Percentiles rank a stretch among this genome's conserved stretches.
Evolutionary conservation across 2,329 filamentous ascomycete genomes (phyloP).

Genomic region (Lachnellula willkommii): DNA sequence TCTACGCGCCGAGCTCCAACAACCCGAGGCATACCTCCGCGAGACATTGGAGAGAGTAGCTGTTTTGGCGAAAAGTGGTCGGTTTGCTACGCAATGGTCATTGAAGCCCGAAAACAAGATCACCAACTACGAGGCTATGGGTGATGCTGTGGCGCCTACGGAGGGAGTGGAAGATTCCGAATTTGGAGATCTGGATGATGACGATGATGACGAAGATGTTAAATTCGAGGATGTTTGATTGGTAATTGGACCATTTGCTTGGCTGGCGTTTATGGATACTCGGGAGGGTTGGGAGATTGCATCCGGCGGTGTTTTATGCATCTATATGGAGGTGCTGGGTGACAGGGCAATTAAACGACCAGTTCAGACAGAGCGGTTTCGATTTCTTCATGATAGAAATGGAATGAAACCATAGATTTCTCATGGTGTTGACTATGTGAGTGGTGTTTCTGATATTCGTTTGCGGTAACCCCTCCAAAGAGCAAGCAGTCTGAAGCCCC

Average conservation of each 20-base stretch:
- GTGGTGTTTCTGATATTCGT: not conserved
- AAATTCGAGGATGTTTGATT: conserved; percentile 72
- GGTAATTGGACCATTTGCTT: conserved; percentile 1
- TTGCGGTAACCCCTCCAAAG: not conserved
- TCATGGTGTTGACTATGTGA: not conserved
- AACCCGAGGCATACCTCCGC: conserved; percentile 91
- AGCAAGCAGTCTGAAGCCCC: not conserved
- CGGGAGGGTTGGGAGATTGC: conserved; percentile 1
- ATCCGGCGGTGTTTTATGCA: conserved; percentile 10
- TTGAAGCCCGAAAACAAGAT: conserved; percentile 65
- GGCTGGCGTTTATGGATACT: conserved; percentile 7
- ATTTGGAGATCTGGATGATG: conserved; percentile 50
- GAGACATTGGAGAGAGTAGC: conserved; percentile 79
- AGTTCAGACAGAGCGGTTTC: not conserved
- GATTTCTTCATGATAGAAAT: not conserved
- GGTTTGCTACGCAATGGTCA: conserved; percentile 81
- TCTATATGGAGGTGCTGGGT: not conserved
- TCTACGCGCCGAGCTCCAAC: conserved; percentile 68
- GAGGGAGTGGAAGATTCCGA: conserved; percentile 43
- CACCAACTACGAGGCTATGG: conserved; percentile 47
- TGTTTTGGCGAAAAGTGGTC: conserved; percentile 73
- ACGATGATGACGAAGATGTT: conserved; percentile 61
- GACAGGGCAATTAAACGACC: not conserved
- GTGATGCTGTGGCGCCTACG: conserved; percentile 44
- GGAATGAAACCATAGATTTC: not conserved